A percentile compares a stretch with the other conserved stretches of the same genome.
These are phyloP conservation scores for Talaromyces atroroseus DNA, from an alignment of 2,329 filamentous ascomycete species.

Conservation along the genomic window DNA sequence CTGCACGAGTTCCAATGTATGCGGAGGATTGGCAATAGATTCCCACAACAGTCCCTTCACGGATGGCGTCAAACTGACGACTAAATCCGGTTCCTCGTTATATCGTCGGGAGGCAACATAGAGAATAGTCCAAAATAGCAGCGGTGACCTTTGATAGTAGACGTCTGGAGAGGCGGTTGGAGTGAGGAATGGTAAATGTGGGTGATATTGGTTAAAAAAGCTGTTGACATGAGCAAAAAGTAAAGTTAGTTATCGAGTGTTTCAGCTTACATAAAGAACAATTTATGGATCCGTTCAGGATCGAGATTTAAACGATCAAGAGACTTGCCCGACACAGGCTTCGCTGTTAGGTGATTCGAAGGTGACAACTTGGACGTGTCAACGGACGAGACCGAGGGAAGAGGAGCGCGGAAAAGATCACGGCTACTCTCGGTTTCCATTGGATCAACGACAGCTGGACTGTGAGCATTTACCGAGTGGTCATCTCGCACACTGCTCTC, in stretches of 20 bases:
- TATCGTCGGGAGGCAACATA: conserved; percentile 14
- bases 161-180: conserved; percentile 6
- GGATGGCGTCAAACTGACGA: conserved; percentile 6
- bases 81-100: conserved; percentile 11
- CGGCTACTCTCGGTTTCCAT: neutral
- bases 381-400: neutral
- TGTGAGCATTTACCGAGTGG: neutral
- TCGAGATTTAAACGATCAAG: neutral
- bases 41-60: conserved; percentile 15
- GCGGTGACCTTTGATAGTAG: conserved; percentile 9
- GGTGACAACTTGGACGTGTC: neutral
- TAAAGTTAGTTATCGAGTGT: neutral
- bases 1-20: conserved; percentile 18
- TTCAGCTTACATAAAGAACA: conserved; percentile 6
- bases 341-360: too few relatives aligned
- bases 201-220: conserved; percentile 11
- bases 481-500: neutral
- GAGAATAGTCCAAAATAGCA: conserved; percentile 16
- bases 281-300: neutral
- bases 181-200: conserved; percentile 2
- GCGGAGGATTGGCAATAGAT: conserved; percentile 16
- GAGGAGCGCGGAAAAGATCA: neutral
- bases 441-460: neutral
- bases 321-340: neutral
- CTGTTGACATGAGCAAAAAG: neutral